Evolutionary conservation across 164 flowering plant species (phyloP).

Genomic region (Chimonanthus salicifolius): DNA sequence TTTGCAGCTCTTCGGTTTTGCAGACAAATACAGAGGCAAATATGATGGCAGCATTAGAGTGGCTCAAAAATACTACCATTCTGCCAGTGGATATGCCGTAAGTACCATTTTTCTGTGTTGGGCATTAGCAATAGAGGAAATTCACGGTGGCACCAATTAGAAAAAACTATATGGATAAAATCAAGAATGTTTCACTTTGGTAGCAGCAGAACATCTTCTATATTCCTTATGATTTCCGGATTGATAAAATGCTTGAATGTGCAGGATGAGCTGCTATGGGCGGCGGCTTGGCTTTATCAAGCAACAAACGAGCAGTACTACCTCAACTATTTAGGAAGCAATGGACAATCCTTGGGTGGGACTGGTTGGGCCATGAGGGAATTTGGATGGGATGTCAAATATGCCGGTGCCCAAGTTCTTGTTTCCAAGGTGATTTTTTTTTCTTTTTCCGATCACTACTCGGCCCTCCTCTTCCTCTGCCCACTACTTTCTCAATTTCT

Average conservation of each 20-base stretch:
- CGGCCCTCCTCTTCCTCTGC: too few relatives aligned
- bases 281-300: conserved; percentile 80
- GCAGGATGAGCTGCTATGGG: conserved; percentile 95
- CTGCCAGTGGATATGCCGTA: conserved; percentile 89
- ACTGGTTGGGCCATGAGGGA: conserved; percentile 95
- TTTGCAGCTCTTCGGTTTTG: conserved; percentile 69
- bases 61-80: conserved; percentile 82
- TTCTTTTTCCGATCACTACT: too few relatives aligned
- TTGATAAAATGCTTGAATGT: background rate
- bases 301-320: conserved; percentile 67
- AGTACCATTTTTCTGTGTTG: conserved; percentile 8
- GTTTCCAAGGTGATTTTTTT: conserved; percentile 59
- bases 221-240: too few relatives aligned
- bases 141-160: too few relatives aligned
- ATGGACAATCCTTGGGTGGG: conserved; percentile 84
- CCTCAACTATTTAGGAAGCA: conserved; percentile 55
- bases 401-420: conserved; percentile 89
- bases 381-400: conserved; percentile 96
- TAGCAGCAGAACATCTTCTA: too few relatives aligned
- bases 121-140: too few relatives aligned
- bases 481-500: too few relatives aligned
- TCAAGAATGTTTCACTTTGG: too few relatives aligned
- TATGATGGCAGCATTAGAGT: conserved; percentile 85
- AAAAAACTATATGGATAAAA: too few relatives aligned
- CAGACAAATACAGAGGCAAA: conserved; percentile 90